A percentile compares a stretch with the other conserved stretches of the same genome.
These are phyloP conservation scores for Mucor lusitanicus DNA, from an alignment of 371 early-diverging fungal species.

Conservation along the genomic window DNA sequence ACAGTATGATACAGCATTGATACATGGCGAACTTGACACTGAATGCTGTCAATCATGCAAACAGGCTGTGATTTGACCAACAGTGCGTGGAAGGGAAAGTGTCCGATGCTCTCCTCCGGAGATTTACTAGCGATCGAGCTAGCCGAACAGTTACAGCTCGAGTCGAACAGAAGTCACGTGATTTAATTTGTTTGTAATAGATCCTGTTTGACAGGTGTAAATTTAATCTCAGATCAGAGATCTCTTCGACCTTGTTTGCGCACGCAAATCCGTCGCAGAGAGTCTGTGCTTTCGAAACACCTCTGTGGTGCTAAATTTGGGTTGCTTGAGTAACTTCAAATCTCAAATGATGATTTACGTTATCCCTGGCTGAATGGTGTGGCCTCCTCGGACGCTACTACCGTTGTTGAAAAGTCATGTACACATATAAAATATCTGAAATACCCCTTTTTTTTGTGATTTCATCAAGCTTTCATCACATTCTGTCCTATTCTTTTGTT, in stretches of 20 bases:
- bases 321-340: neutral
- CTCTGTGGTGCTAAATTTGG: neutral
- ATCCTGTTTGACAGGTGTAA: neutral
- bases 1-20: neutral
- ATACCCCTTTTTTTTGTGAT: constrained; percentile 6
- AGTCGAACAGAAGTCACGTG: neutral
- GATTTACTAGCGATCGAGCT: too few species aligned
- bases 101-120: too few species aligned
- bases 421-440: constrained; percentile 20
- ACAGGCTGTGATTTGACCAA: neutral
- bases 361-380: constrained; percentile 38
- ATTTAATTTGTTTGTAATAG: too few species aligned
- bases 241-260: neutral
- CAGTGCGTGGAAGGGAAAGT: too few species aligned
- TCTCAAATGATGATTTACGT: constrained; percentile 32
- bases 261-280: neutral
- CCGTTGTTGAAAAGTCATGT: constrained; percentile 27
- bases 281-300: constrained; percentile 17
- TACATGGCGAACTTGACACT: neutral
- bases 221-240: constrained; percentile 13
- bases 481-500: neutral
- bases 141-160: neutral
- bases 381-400: constrained; percentile 33
- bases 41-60: neutral
- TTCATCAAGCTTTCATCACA: neutral